A percentile compares a stretch with the other conserved stretches of the same genome.
Conservation (phyloP, 1,284 basidiomycete species). For the Moesziomyces sp. region DNA sequence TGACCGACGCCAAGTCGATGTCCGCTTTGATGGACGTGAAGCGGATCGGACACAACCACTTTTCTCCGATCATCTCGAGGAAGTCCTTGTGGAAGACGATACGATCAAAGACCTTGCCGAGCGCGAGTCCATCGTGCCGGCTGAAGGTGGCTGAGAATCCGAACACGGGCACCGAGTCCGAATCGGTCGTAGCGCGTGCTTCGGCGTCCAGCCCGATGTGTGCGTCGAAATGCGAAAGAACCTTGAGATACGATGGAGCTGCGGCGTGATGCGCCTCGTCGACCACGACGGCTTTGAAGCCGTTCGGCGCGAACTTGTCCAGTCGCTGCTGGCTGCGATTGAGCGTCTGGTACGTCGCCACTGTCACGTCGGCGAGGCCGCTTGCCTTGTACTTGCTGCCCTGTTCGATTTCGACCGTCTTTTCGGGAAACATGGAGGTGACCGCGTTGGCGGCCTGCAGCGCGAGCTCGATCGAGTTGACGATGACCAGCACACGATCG, state of each 20-base stretch:
- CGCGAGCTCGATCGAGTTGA: slow-evolving; percentile 88
- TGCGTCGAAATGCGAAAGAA: slow-evolving; percentile 80
- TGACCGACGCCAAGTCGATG: slow-evolving; percentile 55
- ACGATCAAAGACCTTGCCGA: slow-evolving; percentile 86
- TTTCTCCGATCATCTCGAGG: slow-evolving; percentile 86
- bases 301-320: slow-evolving; percentile 80
- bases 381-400: slow-evolving; percentile 79
- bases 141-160: slow-evolving; percentile 96
- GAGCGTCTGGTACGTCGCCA: slow-evolving; percentile 92
- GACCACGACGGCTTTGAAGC: slow-evolving; percentile 82
- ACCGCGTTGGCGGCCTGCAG: slow-evolving; percentile 85
- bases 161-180: slow-evolving; percentile 77
- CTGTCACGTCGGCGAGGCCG: slow-evolving; percentile 85
- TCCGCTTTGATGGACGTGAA: slow-evolving; percentile 63
- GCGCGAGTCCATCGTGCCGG: slow-evolving; percentile 87
- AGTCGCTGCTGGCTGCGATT: slow-evolving; percentile 75
- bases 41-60: slow-evolving; percentile 74
- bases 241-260: slow-evolving; percentile 82
- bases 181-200: neutral
- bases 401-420: slow-evolving; percentile 91
- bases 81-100: slow-evolving; percentile 97
- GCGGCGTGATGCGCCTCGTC: slow-evolving; percentile 87
- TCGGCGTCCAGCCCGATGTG: slow-evolving; percentile 38
- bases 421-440: slow-evolving; percentile 75
- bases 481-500: slow-evolving; percentile 79